Evolutionary conservation across 73 alveolate genomes (phyloP).

Genomic region (Diophrys sp.): DNA sequence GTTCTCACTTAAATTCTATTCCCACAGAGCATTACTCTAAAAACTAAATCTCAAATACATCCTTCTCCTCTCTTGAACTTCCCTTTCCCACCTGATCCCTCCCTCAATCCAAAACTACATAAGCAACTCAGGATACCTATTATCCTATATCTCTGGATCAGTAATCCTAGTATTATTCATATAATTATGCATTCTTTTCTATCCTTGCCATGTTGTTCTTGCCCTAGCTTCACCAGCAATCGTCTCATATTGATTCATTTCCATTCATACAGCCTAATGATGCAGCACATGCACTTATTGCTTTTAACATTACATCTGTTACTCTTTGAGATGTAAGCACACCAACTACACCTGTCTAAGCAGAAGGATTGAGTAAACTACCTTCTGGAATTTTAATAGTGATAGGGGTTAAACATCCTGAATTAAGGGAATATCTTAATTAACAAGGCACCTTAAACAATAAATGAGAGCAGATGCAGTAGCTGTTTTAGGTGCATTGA

Average conservation of each 20-base stretch:
- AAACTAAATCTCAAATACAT: slow-evolving; percentile 74
- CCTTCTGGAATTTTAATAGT: slow-evolving; percentile 60
- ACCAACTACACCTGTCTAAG: slow-evolving; percentile 83
- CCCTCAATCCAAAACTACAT: slow-evolving; percentile 66
- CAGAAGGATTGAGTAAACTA: slow-evolving; percentile 69
- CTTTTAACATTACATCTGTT: slow-evolving; percentile 81
- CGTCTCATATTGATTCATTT: slow-evolving; percentile 78
- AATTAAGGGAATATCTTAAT: slow-evolving; percentile 85
- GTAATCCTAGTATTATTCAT: slow-evolving; percentile 94
- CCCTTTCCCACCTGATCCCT: slow-evolving; percentile 85
- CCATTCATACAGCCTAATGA: slow-evolving; percentile 95
- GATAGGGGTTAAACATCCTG: slow-evolving; percentile 90
- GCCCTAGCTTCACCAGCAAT: slow-evolving; percentile 94
- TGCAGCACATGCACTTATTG: slow-evolving; percentile 82
- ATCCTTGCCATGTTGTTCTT: slow-evolving; percentile 80
- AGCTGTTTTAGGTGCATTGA: slow-evolving; percentile 75
- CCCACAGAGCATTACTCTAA: slow-evolving; percentile 58
- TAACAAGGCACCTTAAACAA: slow-evolving; percentile 82
- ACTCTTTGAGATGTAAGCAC: slow-evolving; percentile 84
- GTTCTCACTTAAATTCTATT: slow-evolving; percentile 77
- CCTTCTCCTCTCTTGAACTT: slow-evolving; percentile 87
- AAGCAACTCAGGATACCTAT: slow-evolving; percentile 82
- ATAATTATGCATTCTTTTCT: slow-evolving; percentile 80
- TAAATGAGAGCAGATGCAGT: slow-evolving; percentile 84
- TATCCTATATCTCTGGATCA: slow-evolving; percentile 81